These are phyloP conservation scores for Fusarium anthophilum DNA, from an alignment of 2,329 filamentous ascomycete species.

Conservation along the genomic window DNA sequence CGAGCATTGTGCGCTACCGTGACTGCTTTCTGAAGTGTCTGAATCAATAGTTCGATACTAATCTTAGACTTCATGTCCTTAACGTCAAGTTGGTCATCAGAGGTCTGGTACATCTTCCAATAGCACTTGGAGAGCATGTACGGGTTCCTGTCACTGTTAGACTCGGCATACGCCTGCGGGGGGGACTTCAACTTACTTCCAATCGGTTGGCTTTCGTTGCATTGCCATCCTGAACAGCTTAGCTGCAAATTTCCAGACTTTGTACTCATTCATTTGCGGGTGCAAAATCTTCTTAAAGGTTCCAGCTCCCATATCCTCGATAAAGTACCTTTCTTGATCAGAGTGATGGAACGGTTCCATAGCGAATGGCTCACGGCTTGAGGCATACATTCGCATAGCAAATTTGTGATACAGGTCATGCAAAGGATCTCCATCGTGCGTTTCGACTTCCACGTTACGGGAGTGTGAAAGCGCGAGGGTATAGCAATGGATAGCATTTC, in stretches of 20 bases:
- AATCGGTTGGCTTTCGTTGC: slow-evolving; percentile 62
- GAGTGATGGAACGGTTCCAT: slow-evolving; percentile 69
- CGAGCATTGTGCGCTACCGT: slow-evolving; percentile 60
- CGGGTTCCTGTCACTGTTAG: slow-evolving; percentile 56
- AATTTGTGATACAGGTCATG: slow-evolving; percentile 70
- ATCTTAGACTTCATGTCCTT: slow-evolving; percentile 51
- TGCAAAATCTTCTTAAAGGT: slow-evolving; percentile 64
- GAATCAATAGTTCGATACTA: slow-evolving; percentile 53
- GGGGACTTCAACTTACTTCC: slow-evolving; percentile 58
- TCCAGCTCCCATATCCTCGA: slow-evolving; percentile 58
- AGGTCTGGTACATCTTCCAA: slow-evolving; percentile 70
- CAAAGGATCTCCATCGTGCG: slow-evolving; percentile 61
- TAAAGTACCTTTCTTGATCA: slow-evolving; percentile 67
- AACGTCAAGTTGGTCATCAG: slow-evolving; percentile 53
- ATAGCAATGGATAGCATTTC: slow-evolving; percentile 85
- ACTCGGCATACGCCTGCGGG: not conserved
- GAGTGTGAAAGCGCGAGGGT: slow-evolving; percentile 68
- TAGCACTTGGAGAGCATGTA: slow-evolving; percentile 71
- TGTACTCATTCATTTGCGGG: slow-evolving; percentile 66
- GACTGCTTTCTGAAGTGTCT: slow-evolving; percentile 61
- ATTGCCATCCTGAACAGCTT: slow-evolving; percentile 66
- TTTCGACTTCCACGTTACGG: slow-evolving; percentile 54
- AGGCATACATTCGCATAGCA: slow-evolving; percentile 69
- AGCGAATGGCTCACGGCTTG: slow-evolving; percentile 68
- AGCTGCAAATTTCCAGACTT: slow-evolving; percentile 69